phyloP scores from a whole-genome alignment of 208 protist species.

The Wallacemonas sp. region DNA sequence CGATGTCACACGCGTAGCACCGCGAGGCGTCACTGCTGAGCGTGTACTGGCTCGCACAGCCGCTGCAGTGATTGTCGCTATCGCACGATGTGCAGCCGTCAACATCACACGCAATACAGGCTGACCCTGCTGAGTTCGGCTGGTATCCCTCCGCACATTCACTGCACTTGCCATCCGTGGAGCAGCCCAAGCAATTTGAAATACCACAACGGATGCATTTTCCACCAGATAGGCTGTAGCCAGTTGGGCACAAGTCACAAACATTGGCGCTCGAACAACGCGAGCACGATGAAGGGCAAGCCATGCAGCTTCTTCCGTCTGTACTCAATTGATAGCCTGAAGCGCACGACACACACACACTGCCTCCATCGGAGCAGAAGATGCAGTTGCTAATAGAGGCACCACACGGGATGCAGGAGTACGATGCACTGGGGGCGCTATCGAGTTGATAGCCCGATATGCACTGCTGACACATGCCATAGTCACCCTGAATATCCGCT shows the following conservation, averaged over 20 bases:
- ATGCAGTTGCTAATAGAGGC: not conserved
- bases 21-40: not conserved
- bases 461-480: constrained; percentile 10
- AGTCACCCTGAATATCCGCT: constrained; percentile 4
- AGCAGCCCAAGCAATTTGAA: not conserved
- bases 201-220: constrained; percentile 5
- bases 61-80: constrained; percentile 8
- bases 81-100: constrained; percentile 8
- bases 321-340: not conserved
- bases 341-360: not conserved
- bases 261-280: not conserved
- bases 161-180: not conserved
- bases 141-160: constrained; percentile 1
- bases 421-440: constrained; percentile 1
- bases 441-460: constrained; percentile 1
- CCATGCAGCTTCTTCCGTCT: not conserved
- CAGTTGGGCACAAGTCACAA: not conserved
- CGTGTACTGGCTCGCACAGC: not conserved
- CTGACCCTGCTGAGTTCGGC: not conserved
- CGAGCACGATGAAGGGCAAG: not conserved
- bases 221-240: not conserved
- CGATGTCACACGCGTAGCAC: not conserved
- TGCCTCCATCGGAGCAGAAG: not conserved
- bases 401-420: constrained; percentile 6
- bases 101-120: constrained; percentile 12